These are phyloP conservation scores for Colletotrichum destructivum DNA, from an alignment of 2,329 filamentous ascomycete genomes.

Conservation along the genomic window DNA sequence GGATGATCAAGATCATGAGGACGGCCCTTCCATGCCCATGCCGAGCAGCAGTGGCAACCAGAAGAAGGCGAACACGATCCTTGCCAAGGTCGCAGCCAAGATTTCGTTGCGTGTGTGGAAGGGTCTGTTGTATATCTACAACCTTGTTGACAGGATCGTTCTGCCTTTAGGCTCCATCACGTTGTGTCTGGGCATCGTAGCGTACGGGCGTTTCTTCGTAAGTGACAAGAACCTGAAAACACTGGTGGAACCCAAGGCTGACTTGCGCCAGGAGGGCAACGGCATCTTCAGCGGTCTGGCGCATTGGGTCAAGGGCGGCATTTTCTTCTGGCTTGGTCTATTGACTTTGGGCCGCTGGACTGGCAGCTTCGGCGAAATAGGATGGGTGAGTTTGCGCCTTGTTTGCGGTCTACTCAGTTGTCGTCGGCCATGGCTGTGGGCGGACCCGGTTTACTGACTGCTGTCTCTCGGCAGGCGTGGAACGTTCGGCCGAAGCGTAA, in stretches of 20 bases:
- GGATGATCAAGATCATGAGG: slow-evolving; percentile 59
- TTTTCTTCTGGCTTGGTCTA: slow-evolving; percentile 95
- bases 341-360: slow-evolving; percentile 91
- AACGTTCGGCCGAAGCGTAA: slow-evolving; percentile 78
- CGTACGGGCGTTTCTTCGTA: slow-evolving; percentile 89
- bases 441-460: slow-evolving; percentile 34
- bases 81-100: slow-evolving; percentile 66
- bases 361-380: slow-evolving; percentile 89
- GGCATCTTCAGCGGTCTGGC: slow-evolving; percentile 88
- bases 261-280: slow-evolving; percentile 69
- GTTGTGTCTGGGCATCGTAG: slow-evolving; percentile 79
- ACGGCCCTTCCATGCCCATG: slow-evolving; percentile 58
- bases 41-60: slow-evolving; percentile 57
- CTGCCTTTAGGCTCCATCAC: slow-evolving; percentile 83
- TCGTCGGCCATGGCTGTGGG: not conserved
- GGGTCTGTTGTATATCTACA: slow-evolving; percentile 73
- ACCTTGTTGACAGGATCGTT: slow-evolving; percentile 81
- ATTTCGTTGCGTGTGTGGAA: slow-evolving; percentile 71
- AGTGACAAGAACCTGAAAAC: slow-evolving; percentile 54
- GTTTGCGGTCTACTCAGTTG: too few species aligned
- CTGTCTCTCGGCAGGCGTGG: slow-evolving; percentile 76
- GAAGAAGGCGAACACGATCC: slow-evolving; percentile 59
- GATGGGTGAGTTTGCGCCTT: slow-evolving; percentile 73
- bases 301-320: slow-evolving; percentile 93
- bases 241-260: not conserved